Conservation (phyloP, 2,329 filamentous ascomycete species). For the Ophiostoma novo-ulmi region DNA sequence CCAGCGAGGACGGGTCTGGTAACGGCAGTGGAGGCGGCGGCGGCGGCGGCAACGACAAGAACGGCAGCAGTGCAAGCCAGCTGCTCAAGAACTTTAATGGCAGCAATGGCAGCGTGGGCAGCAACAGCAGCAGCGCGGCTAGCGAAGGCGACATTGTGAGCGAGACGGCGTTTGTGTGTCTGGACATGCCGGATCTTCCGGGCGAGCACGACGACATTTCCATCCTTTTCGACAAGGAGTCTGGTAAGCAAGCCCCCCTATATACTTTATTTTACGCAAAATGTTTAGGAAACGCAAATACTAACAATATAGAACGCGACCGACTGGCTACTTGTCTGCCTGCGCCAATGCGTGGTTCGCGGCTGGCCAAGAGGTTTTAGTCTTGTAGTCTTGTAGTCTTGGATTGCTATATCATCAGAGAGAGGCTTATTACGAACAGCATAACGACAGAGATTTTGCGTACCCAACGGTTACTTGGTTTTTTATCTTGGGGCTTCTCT, state of each 20-base stretch:
- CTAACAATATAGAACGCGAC: constrained; percentile 46
- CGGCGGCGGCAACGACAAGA: constrained; percentile 46
- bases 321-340: constrained; percentile 48
- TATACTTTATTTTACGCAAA: too few relatives aligned
- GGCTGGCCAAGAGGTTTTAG: constrained; percentile 26
- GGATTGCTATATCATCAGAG: too few relatives aligned
- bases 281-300: background rate
- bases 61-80: background rate
- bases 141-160: constrained; percentile 37
- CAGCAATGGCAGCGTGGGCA: constrained; percentile 19
- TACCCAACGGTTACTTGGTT: background rate
- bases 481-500: background rate
- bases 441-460: background rate
- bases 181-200: constrained; percentile 83
- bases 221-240: constrained; percentile 74
- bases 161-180: constrained; percentile 66
- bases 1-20: constrained; percentile 37
- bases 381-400: background rate
- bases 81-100: constrained; percentile 40
- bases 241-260: constrained; percentile 51
- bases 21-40: constrained; percentile 1
- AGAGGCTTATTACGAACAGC: too few relatives aligned
- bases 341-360: constrained; percentile 50
- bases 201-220: constrained; percentile 90
- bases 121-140: constrained; percentile 27